Base-by-base conservation (phyloP, 1,139 yeast species). In the Saccharomyces hybrid region DNA sequence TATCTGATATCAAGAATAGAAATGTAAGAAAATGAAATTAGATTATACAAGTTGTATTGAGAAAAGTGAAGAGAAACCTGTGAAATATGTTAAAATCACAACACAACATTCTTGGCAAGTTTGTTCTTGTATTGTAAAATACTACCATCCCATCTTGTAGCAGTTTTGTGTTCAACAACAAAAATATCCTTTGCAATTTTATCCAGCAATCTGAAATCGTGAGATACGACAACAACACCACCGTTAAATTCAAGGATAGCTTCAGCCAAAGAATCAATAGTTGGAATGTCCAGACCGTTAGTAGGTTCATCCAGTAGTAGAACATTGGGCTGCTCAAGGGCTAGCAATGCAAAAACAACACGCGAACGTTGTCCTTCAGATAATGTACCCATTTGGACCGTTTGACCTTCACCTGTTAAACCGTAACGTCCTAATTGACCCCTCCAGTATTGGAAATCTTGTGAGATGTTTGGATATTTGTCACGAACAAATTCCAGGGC, bases 301-400 rank as follows among this genome's bases (percentile, higher is more conserved):
- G 99, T 93, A 82, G 99, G 99, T 84, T 95, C 99, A 79, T 93
- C 99, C 77, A 93, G 80, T 71, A 93, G 78, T 68, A 93, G 80
- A 75, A 93, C 88, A 76, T 93, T 93, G 69, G 99, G 99, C 61
- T 87, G 79, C 76, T 93, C 98, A 64, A 93, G 81, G 50, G 99
- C 99, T 68, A 93, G 81, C 65, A 93, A 79, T 23, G 99, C 99
- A 70, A 93, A 95, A 58, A 93, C 99, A 63, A 93, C 99, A 77
- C 99, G 86, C 60, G 98, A 90, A 79, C 98, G 87, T 81, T 93
- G 98, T 73, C 99, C 99, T 78, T 93, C 99, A 16, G 98, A 90
- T 63, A 95, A 78, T 25, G 99, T 93, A 62, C 96, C 98, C 97
- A 93, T 95, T 73, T 88, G 91, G 52, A 97, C 89, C 58, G 98